Percentiles rank a stretch among this genome's conserved stretches.
These are phyloP conservation scores for Diaporthe citri DNA, from an alignment of 2,329 filamentous ascomycete genomes.

Conservation along the genomic window DNA sequence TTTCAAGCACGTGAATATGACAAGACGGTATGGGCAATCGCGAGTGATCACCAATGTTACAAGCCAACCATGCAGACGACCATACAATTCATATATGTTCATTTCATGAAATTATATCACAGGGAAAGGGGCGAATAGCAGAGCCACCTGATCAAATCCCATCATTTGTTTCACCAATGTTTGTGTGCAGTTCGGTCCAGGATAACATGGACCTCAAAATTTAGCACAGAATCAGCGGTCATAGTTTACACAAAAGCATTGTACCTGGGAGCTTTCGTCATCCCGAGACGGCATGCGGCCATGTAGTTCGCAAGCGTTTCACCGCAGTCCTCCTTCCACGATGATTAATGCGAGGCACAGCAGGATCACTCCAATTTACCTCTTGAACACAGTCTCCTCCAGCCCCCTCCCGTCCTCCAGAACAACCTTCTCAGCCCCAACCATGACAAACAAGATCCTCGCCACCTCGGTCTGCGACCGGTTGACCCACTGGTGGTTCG, in stretches of 20 bases:
- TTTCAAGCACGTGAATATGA: too few species aligned
- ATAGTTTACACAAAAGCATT: neutral
- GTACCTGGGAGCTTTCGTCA: too few species aligned
- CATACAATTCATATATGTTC: neutral
- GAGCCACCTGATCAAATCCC: neutral
- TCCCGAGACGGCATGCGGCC: neutral
- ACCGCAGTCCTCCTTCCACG: too few species aligned
- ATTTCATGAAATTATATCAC: neutral
- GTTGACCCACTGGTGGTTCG: slow-evolving; percentile 60
- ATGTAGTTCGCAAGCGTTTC: neutral
- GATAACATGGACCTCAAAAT: neutral
- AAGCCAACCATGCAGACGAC: neutral
- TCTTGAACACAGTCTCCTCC: slow-evolving; percentile 49
- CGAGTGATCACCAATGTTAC: neutral
- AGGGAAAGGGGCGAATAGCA: neutral
- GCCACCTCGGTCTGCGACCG: slow-evolving; percentile 50
- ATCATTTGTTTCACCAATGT: neutral
- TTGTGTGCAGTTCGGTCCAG: neutral
- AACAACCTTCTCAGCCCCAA: slow-evolving; percentile 55
- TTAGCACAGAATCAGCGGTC: neutral
- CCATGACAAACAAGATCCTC: slow-evolving; percentile 55
- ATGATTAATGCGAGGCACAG: rapidly evolving
- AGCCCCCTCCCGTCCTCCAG: slow-evolving; percentile 52
- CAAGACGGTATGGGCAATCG: neutral
- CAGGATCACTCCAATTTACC: neutral